These are phyloP conservation scores for Escovopsis sp. DNA, from an alignment of 2,329 filamentous ascomycete genomes.

Conservation along the genomic window DNA sequence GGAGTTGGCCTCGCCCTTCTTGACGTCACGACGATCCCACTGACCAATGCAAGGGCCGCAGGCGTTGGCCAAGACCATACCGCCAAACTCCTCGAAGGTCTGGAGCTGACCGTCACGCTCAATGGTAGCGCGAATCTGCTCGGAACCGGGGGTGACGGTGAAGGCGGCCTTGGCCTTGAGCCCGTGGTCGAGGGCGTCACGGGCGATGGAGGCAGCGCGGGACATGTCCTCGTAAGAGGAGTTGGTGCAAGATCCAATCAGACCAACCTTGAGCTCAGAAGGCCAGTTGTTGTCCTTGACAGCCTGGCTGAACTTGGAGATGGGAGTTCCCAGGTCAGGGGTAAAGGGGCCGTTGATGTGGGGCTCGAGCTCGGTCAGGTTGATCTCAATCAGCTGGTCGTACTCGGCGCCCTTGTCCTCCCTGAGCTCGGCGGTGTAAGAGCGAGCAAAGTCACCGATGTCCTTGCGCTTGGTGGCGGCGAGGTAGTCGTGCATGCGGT, in stretches of 20 bases:
- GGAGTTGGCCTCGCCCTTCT: slow-evolving; percentile 91
- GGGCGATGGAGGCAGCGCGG: slow-evolving; percentile 79
- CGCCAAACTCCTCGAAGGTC: slow-evolving; percentile 93
- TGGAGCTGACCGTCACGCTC: slow-evolving; percentile 79
- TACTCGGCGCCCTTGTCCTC: slow-evolving; percentile 88
- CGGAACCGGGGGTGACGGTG: slow-evolving; percentile 89
- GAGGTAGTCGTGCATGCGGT: slow-evolving; percentile 95
- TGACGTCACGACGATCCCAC: slow-evolving; percentile 86
- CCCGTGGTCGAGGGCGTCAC: slow-evolving; percentile 81
- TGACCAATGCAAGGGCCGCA: slow-evolving; percentile 89
- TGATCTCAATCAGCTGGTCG: slow-evolving; percentile 91
- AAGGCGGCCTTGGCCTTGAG: slow-evolving; percentile 88
- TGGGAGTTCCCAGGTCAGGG: slow-evolving; percentile 90
- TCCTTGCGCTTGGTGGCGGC: slow-evolving; percentile 75
- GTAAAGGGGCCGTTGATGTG: slow-evolving; percentile 99
- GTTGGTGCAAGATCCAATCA: slow-evolving; percentile 99
- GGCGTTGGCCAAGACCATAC: slow-evolving; percentile 87
- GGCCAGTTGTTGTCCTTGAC: slow-evolving; percentile 95
- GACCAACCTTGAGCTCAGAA: slow-evolving; percentile 85
- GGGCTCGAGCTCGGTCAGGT: slow-evolving; percentile 87
- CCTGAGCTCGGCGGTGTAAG: slow-evolving; percentile 72
- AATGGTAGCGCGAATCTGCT: slow-evolving; percentile 92
- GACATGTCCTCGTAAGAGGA: slow-evolving; percentile 78
- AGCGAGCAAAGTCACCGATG: slow-evolving; percentile 80
- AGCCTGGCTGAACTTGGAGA: slow-evolving; percentile 92